phyloP scores from a whole-genome alignment of 768 basidiomycete genomes.

The Boletus bicolor region DNA sequence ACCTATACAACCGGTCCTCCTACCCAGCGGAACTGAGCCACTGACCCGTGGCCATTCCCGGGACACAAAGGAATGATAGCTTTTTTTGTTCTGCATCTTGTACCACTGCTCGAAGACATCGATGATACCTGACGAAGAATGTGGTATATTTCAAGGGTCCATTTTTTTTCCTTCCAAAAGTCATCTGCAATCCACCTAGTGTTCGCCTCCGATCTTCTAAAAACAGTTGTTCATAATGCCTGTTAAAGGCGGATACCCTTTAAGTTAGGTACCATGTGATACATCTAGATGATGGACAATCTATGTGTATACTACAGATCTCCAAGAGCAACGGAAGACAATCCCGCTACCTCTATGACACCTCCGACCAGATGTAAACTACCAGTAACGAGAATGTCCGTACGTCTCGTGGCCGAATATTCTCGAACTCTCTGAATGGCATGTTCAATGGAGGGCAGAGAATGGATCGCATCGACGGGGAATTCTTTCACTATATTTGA shows the following conservation, averaged over 20 bases:
- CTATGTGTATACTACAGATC: constrained; percentile 15
- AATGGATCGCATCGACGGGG: constrained; percentile 61
- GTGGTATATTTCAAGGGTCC: neutral
- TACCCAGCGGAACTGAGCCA: constrained; percentile 34
- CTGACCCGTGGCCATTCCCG: neutral
- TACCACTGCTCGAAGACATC: neutral
- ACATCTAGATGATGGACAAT: constrained; percentile 2
- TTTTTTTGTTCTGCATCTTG: neutral
- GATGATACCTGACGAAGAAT: neutral
- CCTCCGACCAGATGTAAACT: constrained; percentile 95
- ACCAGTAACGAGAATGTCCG: constrained; percentile 82
- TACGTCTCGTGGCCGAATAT: constrained; percentile 31
- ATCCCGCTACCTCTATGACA: constrained; percentile 82
- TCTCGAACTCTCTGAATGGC: constrained; percentile 66
- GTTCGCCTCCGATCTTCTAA: neutral
- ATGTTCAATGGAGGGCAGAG: constrained; percentile 86
- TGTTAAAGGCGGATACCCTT: constrained; percentile 37
- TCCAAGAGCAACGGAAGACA: constrained; percentile 67
- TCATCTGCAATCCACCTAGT: neutral
- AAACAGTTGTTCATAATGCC: constrained; percentile 9
- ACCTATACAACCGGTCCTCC: constrained; percentile 69
- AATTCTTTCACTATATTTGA: constrained; percentile 56
- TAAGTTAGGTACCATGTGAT: constrained; percentile 7
- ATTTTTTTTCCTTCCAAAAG: neutral
- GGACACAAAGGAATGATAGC: neutral